Percentiles rank a stretch among this genome's conserved stretches.
These are phyloP conservation scores for Phytopythium delawarense DNA, from an alignment of 352 stramenopile genomes.

Conservation along the genomic window DNA sequence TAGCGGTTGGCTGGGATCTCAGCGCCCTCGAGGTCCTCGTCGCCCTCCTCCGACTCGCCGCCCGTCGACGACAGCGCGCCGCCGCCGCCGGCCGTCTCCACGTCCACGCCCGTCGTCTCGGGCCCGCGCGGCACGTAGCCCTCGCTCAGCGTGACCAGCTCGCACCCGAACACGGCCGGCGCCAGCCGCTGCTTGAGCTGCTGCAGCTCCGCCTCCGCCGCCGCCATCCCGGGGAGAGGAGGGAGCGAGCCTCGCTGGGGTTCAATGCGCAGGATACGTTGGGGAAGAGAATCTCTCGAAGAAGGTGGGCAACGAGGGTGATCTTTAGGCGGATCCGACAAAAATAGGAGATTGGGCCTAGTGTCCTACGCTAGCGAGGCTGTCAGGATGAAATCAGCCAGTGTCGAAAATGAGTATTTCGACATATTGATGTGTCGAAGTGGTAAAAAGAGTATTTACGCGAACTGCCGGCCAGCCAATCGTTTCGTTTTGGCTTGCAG, in stretches of 20 bases:
- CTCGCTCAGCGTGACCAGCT: conserved; percentile 50
- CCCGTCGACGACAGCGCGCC: conserved; percentile 12
- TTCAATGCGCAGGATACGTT: too few species aligned
- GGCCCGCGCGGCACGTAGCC: conserved; percentile 64
- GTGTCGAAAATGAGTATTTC: too few species aligned
- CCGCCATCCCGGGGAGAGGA: conserved; percentile 1
- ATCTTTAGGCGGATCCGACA: too few species aligned
- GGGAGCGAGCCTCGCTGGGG: too few species aligned
- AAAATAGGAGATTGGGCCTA: too few species aligned
- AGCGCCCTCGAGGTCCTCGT: conserved; percentile 40
- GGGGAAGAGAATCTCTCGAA: too few species aligned
- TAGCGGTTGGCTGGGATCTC: conserved; percentile 64
- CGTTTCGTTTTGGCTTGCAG: not conserved
- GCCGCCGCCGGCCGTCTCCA: conserved; percentile 18
- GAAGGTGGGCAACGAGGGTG: too few species aligned
- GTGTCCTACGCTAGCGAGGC: too few species aligned
- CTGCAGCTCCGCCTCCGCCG: conserved; percentile 47
- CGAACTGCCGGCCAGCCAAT: not conserved
- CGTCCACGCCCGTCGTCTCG: conserved; percentile 58
- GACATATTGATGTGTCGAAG: not conserved
- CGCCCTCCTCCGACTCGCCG: conserved; percentile 29
- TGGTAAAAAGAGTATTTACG: conserved; percentile 6
- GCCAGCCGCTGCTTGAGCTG: conserved; percentile 60
- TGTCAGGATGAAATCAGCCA: too few species aligned
- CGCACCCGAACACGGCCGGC: conserved; percentile 43